Evolutionary conservation across 495 filamentous ascomycete genomes (phyloP), one percentile per base, ranked within the genome.

Genomic region (Jackrogersella minutella): DNA sequence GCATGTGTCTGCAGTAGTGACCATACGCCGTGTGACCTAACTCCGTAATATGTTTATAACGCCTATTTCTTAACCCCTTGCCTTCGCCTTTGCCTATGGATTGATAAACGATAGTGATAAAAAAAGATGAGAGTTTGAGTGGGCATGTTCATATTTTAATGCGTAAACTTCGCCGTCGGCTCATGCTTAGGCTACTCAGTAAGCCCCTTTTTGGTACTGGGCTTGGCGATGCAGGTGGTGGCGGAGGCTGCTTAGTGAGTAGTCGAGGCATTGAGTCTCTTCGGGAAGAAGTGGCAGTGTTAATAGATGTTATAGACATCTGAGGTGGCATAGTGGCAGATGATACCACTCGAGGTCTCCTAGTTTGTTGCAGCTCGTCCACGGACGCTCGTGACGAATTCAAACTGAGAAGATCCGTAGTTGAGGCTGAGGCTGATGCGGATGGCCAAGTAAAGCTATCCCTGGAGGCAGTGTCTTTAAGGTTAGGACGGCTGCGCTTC

Each of bases 401-500:
- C 36, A 71, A 24, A 17, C 49, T 44, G 19, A 39, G 62, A 46
- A 73, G 56, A 31, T 67, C 67, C 41, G 62, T 54, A 33, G 64
- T 71, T 24, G 70, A 49, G 40, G 52, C 44, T 58, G 59, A 39
- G 62, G 10, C 24, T 7, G 44, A 47, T 17, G 13, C 24, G 14
- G 17, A 37, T 55, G 44, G 54, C 56, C 34, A 66, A 65, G 13
- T 49, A 26, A 58, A 14, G 26, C 68, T 64, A 10, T 70, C 47
- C 56, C 61, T 57, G 43, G 59, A 69, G 41, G 62, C 54, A 17
- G 68, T 61, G 16, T 68, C 69, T 36, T 73, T 74, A 10, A 83
- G 70, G 14, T 74, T 70, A 17, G 81, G 79, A 28, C 79, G 72
- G 70, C 81, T 84, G 21, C 79, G 73, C 74, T 81, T 82, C 63